Evolutionary conservation across 1,139 yeast genomes (phyloP), one percentile per base, ranked within the genome.

Genomic region (Hyphopichia pseudoburtonii): DNA sequence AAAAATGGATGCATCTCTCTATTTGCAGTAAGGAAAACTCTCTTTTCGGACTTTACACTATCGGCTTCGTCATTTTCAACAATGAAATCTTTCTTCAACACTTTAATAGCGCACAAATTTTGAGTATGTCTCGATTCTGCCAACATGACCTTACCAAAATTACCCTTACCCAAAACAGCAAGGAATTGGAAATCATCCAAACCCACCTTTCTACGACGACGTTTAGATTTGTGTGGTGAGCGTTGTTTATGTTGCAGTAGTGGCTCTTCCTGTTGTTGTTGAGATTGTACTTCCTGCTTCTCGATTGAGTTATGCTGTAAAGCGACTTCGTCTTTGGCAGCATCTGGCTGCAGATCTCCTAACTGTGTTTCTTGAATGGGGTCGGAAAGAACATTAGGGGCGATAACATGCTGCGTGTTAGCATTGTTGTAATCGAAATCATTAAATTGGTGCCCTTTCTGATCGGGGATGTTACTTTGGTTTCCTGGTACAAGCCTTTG

Each of bases 61-160:
- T 89, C 96, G 14, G 95, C 94, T 63, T 92, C 98, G 56, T 92
- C 96, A 56, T 89, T 88, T 53, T 90, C 96, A 43, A 92, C 86
- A 46, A 92, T 89, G 55, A 87, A 88, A 54, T 90, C 97, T 64
- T 92, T 92, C 73, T 92, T 92, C 61, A 92, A 74, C 17, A 92
- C 97, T 64, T 92, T 92, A 41, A 92, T 90, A 17, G 98, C 98
- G 67, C 96, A 92, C 40, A 92, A 66, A 42, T 80, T 78, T 39
- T 76, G 78, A 2, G 86, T 76, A 45, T 82, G 87, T 54, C 92
- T 82, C 15, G 96, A 86, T 65, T 89, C 96, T 2, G 97, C 97
- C 48, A 92, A 75, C 90, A 92, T 87, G 40, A 92, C 97, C 57
- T 92, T 92, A 65, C 98, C 98, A 60, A 92, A 92, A 60, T 92